Conservation (phyloP, 169 alveolate genomes). For the Plasmodium fragile region DNA sequence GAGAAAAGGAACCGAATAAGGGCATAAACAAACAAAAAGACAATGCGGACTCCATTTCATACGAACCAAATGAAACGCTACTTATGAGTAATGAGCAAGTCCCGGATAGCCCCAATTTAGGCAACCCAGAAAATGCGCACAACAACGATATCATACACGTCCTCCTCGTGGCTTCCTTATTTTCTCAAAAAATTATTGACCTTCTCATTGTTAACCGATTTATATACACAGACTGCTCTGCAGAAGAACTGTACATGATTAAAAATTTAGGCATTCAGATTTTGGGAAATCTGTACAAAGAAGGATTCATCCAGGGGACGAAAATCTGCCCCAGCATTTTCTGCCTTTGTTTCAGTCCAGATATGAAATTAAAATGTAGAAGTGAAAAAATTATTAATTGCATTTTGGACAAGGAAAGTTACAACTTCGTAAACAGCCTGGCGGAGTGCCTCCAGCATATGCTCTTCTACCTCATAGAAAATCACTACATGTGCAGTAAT, state of each 20-base stretch:
- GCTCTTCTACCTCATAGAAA: conserved; percentile 68
- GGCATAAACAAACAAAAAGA: background rate
- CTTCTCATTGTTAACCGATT: conserved; percentile 25
- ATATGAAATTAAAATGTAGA: conserved; percentile 28
- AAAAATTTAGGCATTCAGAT: conserved; percentile 65
- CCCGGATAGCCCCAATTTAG: background rate
- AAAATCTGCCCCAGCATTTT: conserved; percentile 45
- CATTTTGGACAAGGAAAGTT: conserved; percentile 61
- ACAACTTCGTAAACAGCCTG: conserved; percentile 40
- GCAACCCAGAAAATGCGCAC: background rate
- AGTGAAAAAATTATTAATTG: conserved; percentile 54
- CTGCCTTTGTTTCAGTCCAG: conserved; percentile 47
- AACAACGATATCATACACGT: conserved; percentile 66
- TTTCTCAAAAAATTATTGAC: conserved; percentile 39
- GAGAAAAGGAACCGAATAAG: background rate
- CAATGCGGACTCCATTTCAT: background rate
- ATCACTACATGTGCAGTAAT: conserved; percentile 17
- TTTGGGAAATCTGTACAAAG: conserved; percentile 40
- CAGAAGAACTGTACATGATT: conserved; percentile 32
- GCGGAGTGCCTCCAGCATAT: conserved; percentile 64
- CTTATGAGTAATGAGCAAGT: background rate
- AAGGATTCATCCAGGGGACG: conserved; percentile 65
- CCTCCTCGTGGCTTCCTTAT: conserved; percentile 37
- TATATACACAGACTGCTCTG: conserved; percentile 57
- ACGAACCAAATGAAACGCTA: background rate